Base-by-base conservation (phyloP, 164 flowering plant genomes). In the Macadamia integrifolia region DNA sequence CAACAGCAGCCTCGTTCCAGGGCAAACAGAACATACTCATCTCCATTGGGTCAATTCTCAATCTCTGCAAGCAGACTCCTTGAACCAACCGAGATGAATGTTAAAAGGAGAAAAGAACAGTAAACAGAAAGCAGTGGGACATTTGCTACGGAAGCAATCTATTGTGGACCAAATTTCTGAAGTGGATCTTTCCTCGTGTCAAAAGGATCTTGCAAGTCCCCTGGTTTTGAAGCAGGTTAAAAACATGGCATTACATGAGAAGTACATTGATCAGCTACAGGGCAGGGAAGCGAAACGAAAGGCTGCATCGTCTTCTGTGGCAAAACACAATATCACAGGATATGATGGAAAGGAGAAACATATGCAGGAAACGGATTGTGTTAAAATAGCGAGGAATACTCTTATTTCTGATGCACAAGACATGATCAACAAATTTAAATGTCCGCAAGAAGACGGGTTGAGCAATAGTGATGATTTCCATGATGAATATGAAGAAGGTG, bases 181-280 rank as follows among this genome's bases (percentile, higher is more conserved):
- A 72, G 83, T 76, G 2, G 92, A 88, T 80, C 66, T 88, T 3
- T 90, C 88, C 67, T 79, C 91, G 6, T 53, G 17, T 66, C 75
- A 56, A 31, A 65, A 65, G 10, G 69, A 74, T 57, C 77, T 87
- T 69, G 63, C 74, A 28, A 92, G 96, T 66, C 92, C 99, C 30
- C 90, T 84, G 3, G 90, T 92, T 66, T 73, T 92, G 71, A 94
- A 94, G 81, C 87, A 68, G 67, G 83, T 94, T 0, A 90, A 87
- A 71, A 89, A 92, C 79, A 79, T 64, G 79, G 86, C 82, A 18
- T 79, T 90, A 71, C 97, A 88, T 73, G 97, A 92, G 83, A 94
- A 87, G 72, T 92, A 87, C 55, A 85, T 94, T 35, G 92, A 92
- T 49, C 90, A 78, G 55, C 73, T 92, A 57, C 95, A 88, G 66